Evolutionary conservation across 192 early-diverging fungal genomes (phyloP).

Genomic region (Coemansia sp.): DNA sequence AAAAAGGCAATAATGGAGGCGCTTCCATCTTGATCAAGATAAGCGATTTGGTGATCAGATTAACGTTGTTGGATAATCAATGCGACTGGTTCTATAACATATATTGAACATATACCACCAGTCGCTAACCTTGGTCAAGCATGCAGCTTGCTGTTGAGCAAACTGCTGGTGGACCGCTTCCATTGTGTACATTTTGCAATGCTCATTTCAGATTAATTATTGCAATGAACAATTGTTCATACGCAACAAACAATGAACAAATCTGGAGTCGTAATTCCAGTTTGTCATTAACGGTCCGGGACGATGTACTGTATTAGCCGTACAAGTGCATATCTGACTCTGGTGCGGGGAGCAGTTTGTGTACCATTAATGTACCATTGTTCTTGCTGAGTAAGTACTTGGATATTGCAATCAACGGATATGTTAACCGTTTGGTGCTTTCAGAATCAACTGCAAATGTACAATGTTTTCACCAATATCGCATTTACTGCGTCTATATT

Average conservation of each 20-base stretch:
- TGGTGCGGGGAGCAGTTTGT: constrained; percentile 2
- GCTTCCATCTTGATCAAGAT: not conserved
- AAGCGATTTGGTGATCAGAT: not conserved
- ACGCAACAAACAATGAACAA: not conserved
- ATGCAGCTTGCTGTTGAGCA: not conserved
- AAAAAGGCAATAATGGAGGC: not conserved
- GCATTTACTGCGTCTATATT: not conserved
- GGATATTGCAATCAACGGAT: constrained; percentile 2
- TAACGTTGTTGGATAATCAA: not conserved
- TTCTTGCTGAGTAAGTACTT: constrained; percentile 2
- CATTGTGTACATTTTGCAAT: constrained; percentile 1
- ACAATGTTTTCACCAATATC: not conserved
- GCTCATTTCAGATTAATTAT: constrained; percentile 11
- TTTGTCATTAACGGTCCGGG: not conserved
- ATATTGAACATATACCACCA: not conserved
- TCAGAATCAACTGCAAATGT: not conserved
- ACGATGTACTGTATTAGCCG: not conserved
- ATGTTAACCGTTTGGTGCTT: not conserved
- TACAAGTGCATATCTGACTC: not conserved
- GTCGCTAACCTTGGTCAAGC: not conserved
- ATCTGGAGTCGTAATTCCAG: not conserved
- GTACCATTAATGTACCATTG: not conserved
- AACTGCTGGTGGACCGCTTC: not conserved
- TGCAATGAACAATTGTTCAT: not conserved
- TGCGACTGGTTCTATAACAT: no score